Percentiles rank a stretch among this genome's conserved stretches.
Conservation (phyloP, 83 land plant genomes). For the Thuja plicata region DNA sequence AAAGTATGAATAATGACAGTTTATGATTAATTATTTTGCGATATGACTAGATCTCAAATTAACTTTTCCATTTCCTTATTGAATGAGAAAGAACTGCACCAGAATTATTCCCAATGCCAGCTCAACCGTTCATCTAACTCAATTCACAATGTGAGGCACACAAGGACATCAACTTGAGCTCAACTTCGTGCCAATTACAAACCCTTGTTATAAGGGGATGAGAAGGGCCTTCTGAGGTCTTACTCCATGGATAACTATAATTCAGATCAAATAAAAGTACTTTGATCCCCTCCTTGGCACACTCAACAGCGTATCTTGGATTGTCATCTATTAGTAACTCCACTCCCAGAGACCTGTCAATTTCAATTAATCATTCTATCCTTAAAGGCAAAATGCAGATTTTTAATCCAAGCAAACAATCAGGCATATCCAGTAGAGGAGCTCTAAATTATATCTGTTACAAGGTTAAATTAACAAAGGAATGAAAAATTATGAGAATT, state of each 20-base stretch:
- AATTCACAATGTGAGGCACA: not conserved
- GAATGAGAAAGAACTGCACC: not conserved
- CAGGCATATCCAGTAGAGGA: not conserved
- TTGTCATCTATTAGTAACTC: conserved; percentile 83
- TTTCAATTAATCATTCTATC: not conserved
- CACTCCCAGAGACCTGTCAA: conserved; percentile 74
- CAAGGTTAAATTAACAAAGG: not conserved
- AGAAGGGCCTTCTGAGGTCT: conserved; percentile 44
- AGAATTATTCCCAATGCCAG: not conserved
- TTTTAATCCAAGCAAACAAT: not conserved
- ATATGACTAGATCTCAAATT: not conserved
- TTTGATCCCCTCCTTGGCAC: conserved; percentile 75
- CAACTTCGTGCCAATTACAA: conserved; percentile 79
- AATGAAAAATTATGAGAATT: not conserved
- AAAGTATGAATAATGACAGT: not conserved
- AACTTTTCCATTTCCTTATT: not conserved
- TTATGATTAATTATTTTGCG: not conserved
- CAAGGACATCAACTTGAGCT: conserved; percentile 38
- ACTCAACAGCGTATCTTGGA: conserved; percentile 85
- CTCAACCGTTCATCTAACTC: not conserved
- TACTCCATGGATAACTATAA: conserved; percentile 89
- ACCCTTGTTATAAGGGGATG: conserved; percentile 86
- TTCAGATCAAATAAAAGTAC: conserved; percentile 83
- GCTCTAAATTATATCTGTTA: not conserved
- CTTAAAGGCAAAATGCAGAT: not conserved